Percentiles rank a stretch among this genome's conserved stretches.
phyloP scores from a whole-genome alignment of 495 filamentous ascomycete species.

The Hypoxylon perforatum region DNA sequence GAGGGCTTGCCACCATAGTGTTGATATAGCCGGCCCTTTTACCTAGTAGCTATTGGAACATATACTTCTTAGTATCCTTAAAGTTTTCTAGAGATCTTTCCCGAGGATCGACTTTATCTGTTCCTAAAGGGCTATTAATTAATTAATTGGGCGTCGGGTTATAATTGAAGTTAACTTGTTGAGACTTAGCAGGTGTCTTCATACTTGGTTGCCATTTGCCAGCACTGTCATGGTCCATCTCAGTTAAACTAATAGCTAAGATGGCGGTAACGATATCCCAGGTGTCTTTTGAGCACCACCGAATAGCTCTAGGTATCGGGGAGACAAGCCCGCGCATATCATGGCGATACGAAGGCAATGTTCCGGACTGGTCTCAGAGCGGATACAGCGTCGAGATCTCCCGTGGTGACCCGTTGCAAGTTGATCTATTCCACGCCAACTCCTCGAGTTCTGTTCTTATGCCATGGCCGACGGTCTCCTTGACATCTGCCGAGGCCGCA shows the following conservation, averaged over 20 bases:
- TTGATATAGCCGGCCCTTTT: conserved; percentile 3
- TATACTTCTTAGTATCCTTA: too few relatives aligned
- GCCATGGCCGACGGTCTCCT: conserved; percentile 60
- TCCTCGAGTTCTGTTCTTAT: conserved; percentile 57
- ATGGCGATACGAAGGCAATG: conserved; percentile 43
- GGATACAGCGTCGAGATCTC: conserved; percentile 43
- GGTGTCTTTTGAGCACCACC: conserved; percentile 48
- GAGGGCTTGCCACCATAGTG: not conserved
- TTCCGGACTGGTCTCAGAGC: conserved; percentile 39
- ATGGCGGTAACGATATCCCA: conserved; percentile 47
- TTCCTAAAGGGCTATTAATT: too few relatives aligned
- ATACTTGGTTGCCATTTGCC: not conserved
- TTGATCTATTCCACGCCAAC: conserved; percentile 40
- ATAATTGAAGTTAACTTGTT: too few relatives aligned
- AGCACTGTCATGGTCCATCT: not conserved
- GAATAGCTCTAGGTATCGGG: conserved; percentile 42
- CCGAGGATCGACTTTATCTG: too few relatives aligned
- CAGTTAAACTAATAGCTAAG: not conserved
- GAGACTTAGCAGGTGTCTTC: too few relatives aligned
- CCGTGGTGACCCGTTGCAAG: conserved; percentile 10
- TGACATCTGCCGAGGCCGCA: conserved; percentile 55
- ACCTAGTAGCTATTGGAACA: too few relatives aligned
- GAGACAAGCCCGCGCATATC: conserved; percentile 45
- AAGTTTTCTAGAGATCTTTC: too few relatives aligned
- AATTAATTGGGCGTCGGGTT: too few relatives aligned